Base-by-base conservation (phyloP, 164 flowering plant species). In the Stephania yunnanensis region DNA sequence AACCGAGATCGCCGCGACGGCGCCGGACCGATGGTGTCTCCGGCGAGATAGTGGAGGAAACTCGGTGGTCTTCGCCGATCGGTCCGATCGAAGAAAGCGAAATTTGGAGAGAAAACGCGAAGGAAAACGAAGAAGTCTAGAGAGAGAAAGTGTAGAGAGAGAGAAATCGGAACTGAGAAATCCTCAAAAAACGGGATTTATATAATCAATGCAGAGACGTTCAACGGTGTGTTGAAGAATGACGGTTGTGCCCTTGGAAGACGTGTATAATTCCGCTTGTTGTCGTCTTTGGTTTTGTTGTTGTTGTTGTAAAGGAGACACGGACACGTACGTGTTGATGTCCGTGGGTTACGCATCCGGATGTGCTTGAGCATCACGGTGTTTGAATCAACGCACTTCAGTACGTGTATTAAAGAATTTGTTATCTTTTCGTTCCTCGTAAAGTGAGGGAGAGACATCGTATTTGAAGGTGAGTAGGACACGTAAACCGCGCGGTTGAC, bases 141-240 rank as follows among this genome's bases (percentile, higher is more conserved):
- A 10, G 20, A 69, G 71, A 45, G 71, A 69, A 22, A 6, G 71
- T 44, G 25, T 4, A 69, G 25, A 69, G 46, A 68, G 17, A 29
- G 12, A 13, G 7, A 6, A 69, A 69, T 36, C 53, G 46, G 46
- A 69, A 17, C 22, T 17, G 10, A 19, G 25, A n/a, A 61, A n/a
- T 61, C 66, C 66, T 61, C 66, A 61, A 61, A 61, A 61, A 25
- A 19, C 10, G 66, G 66, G 66, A 61, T 61, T 61, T 61, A 61
- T 61, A 61, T 61, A 61, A 61, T 19, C 9, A 61, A 61, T n/a
- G 66, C 29, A n/a, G 66, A 61, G 20, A 25, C 66, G 66, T 61
- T 61, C 66, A 61, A 61, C 66, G 66, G 9, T 61, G 66, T 8
- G 25, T 19, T 61, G 29, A 1, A 4, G 17, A 61, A 61, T 61